These are phyloP conservation scores for Prosopis cineraria DNA, from an alignment of 306 rosid species.

Conservation along the genomic window DNA sequence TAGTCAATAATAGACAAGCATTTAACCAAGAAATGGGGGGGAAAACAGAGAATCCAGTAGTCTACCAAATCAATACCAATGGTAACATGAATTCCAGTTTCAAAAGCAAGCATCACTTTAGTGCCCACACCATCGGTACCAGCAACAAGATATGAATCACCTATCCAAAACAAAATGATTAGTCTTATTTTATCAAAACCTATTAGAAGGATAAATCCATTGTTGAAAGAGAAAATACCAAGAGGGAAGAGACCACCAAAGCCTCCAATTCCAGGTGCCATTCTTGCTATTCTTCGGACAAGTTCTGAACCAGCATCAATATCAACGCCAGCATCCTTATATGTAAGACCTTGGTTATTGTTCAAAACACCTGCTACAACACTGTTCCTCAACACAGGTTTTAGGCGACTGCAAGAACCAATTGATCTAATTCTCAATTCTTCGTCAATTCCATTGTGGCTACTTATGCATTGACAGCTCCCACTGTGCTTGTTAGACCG, in stretches of 20 bases:
- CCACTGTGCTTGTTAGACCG: neutral
- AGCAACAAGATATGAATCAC: slow-evolving; percentile 86
- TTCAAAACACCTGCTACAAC: slow-evolving; percentile 14
- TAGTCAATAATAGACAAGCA: neutral
- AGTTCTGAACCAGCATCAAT: slow-evolving; percentile 95
- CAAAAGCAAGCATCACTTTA: slow-evolving; percentile 85
- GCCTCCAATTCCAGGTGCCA: slow-evolving; percentile 96
- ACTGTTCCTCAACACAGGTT: slow-evolving; percentile 31
- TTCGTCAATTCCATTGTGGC: neutral
- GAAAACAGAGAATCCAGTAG: neutral
- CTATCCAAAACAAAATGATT: slow-evolving; percentile 38
- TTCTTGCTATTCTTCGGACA: slow-evolving; percentile 77
- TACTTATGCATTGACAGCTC: neutral
- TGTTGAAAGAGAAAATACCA: slow-evolving; percentile 45
- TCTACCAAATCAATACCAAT: slow-evolving; percentile 94
- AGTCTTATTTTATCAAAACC: neutral
- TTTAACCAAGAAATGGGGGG: neutral
- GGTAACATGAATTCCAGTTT: slow-evolving; percentile 86
- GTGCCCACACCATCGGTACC: slow-evolving; percentile 98
- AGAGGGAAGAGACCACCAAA: slow-evolving; percentile 90
- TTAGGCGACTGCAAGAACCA: neutral
- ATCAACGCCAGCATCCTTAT: slow-evolving; percentile 89
- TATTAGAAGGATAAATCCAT: neutral
- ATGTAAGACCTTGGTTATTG: slow-evolving; percentile 55
- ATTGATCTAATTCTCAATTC: slow-evolving; percentile 3